A percentile compares a stretch with the other conserved stretches of the same genome.
phyloP scores from a whole-genome alignment of 2,329 filamentous ascomycete genomes.

The Penicillium oxalicum region DNA sequence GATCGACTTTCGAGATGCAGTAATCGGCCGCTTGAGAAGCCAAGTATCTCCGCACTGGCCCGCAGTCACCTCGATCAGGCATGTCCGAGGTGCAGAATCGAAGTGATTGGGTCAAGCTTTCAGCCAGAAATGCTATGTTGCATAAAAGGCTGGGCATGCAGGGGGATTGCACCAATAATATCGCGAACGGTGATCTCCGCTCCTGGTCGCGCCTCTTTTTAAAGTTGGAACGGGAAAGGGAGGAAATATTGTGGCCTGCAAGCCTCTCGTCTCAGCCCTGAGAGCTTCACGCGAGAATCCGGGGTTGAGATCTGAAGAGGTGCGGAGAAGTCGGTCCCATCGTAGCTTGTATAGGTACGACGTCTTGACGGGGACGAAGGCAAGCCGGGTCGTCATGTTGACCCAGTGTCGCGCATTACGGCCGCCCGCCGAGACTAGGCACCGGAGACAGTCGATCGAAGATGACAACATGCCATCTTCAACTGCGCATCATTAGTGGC shows the following conservation, averaged over 20 bases:
- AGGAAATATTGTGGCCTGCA: not conserved
- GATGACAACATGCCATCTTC: not conserved
- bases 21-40: too few relatives aligned
- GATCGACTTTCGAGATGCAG: too few relatives aligned
- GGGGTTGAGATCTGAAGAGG: too few relatives aligned
- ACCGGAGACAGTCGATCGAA: not conserved
- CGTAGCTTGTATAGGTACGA: too few relatives aligned
- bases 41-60: conserved; percentile 1
- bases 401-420: not conserved
- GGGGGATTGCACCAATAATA: conserved; percentile 9
- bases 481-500: not conserved
- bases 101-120: not conserved
- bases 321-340: too few relatives aligned
- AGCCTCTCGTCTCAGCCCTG: too few relatives aligned
- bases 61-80: not conserved
- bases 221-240: not conserved
- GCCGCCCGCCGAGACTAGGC: too few relatives aligned
- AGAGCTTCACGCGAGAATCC: too few relatives aligned
- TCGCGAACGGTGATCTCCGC: conserved; percentile 13
- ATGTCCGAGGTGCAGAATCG: not conserved
- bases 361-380: not conserved
- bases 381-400: conserved; percentile 1
- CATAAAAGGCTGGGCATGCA: conserved; percentile 8
- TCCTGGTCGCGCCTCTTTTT: not conserved
- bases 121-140: not conserved